These are phyloP conservation scores for Lentinus polychrous DNA, from an alignment of 1,284 basidiomycete species.

Conservation along the genomic window DNA sequence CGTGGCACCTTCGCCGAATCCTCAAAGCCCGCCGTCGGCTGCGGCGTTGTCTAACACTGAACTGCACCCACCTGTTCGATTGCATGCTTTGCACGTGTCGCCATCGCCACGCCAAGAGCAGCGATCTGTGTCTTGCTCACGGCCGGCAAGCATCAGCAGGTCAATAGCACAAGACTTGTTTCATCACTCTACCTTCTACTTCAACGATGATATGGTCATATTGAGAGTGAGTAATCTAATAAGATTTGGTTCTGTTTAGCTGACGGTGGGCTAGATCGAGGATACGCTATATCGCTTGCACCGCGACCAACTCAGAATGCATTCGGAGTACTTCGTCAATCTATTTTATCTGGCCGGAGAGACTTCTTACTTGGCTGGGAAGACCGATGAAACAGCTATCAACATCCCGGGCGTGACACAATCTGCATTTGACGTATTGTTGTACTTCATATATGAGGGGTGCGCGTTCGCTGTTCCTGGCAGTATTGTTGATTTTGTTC, in stretches of 20 bases:
- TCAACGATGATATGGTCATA: neutral
- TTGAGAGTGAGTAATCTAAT: neutral
- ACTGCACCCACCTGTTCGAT: neutral
- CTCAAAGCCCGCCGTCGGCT: neutral
- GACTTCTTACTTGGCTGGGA: slow-evolving; percentile 12
- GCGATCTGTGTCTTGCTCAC: too few species aligned
- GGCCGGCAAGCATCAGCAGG: too few species aligned
- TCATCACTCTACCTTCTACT: neutral
- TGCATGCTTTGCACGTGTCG: neutral
- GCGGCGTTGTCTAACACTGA: neutral
- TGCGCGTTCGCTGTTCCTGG: slow-evolving; percentile 11
- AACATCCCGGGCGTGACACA: slow-evolving; percentile 21
- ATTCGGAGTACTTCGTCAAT: neutral
- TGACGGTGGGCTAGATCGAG: neutral
- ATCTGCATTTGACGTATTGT: slow-evolving; percentile 26
- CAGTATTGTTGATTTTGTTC: neutral
- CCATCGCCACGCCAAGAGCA: neutral
- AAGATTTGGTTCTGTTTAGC: neutral
- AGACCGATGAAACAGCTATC: slow-evolving; percentile 25
- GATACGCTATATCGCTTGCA: neutral
- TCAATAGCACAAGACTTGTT: too few species aligned
- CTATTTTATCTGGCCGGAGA: neutral
- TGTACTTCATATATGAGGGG: slow-evolving; percentile 30
- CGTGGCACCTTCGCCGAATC: neutral
- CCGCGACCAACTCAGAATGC: neutral